These are phyloP conservation scores for Ogataea saltuana DNA, from an alignment of 805 yeast genomes.

Conservation along the genomic window DNA sequence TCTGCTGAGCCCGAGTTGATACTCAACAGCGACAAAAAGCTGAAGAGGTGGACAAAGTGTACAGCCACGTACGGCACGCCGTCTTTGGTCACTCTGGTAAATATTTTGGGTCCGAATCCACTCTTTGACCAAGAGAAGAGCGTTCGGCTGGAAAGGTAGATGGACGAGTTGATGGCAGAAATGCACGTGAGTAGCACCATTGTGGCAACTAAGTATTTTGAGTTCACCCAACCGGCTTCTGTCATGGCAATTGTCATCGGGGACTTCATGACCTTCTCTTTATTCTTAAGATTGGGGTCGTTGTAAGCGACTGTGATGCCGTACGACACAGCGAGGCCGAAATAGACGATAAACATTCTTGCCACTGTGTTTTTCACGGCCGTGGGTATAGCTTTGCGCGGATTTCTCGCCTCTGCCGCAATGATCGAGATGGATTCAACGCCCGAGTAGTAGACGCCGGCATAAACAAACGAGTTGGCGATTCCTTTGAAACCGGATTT, in stretches of 20 bases:
- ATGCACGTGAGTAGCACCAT: conserved; percentile 59
- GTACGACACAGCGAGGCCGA: conserved; percentile 52
- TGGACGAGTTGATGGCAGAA: conserved; percentile 65
- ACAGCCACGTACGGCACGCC: conserved; percentile 66
- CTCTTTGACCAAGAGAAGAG: conserved; percentile 59
- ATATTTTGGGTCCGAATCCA: conserved; percentile 58
- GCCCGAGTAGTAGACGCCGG: conserved; percentile 61
- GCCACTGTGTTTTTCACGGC: conserved; percentile 56
- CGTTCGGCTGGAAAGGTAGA: conserved; percentile 65
- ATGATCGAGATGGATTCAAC: conserved; percentile 57
- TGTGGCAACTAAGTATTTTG: conserved; percentile 44
- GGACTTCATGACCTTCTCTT: conserved; percentile 38
- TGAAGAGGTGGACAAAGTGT: conserved; percentile 51
- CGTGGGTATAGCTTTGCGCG: conserved; percentile 51
- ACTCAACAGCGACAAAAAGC: conserved; percentile 55
- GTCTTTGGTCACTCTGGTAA: conserved; percentile 48
- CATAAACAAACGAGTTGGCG: conserved; percentile 55
- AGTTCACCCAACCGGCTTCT: conserved; percentile 43
- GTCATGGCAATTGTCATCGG: conserved; percentile 47
- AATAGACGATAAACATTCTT: conserved; percentile 53
- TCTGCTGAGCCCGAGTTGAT: conserved; percentile 56
- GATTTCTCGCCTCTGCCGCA: conserved; percentile 59
- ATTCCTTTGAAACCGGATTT: conserved; percentile 53
- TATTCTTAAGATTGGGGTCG: conserved; percentile 43
- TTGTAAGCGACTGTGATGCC: conserved; percentile 58